Evolutionary conservation across 2,329 filamentous ascomycete species (phyloP), one percentile per base, ranked within the genome.

Genomic region (Diaporthe destruens): DNA sequence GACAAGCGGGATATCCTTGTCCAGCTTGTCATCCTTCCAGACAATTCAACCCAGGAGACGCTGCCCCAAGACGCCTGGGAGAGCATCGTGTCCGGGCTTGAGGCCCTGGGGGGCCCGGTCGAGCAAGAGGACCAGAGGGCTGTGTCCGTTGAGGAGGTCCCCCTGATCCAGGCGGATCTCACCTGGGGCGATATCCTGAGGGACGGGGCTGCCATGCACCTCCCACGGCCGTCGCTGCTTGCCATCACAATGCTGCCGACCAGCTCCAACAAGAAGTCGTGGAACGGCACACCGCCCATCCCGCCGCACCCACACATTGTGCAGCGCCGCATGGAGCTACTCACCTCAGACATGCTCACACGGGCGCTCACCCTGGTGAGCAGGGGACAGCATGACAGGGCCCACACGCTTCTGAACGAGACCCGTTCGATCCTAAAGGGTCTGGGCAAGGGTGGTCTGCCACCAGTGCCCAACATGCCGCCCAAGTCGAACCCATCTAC

Each of bases 281-380:
- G 89, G 89, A 85, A 85, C 56, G 89, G 86, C 76, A 85, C 87
- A 16, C 94, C 95, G 18, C 94, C 95, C 1, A 99, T 99, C 74
- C 96, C 96, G 18, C 96, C 96, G 57, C 96, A 98, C 80, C 95
- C 96, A 6, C 94, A 92, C 75, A 95, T 99, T 73, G 96, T 99
- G 8, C 96, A 99, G 83, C 90, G 96, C 53, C 93, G 96, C 57
- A 99, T 99, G 96, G 96, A 99, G 82, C 87, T 99, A 39, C 88
- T 99, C 69, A 98, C 96, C 2, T 98, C 96, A 1, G 96, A 99
- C 81, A 99, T 99, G 96, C 89, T 99, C 75, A 97, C 94, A 9
- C 89, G 96, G 72, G 95, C 96, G 18, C 85, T 99, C 74, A 98
- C 95, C 0, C 88, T 99, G 25, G 95, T 98, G 25, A 94, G 94